These are phyloP conservation scores for Exophiala sp. DNA, from an alignment of 2,329 filamentous ascomycete genomes.

Conservation along the genomic window DNA sequence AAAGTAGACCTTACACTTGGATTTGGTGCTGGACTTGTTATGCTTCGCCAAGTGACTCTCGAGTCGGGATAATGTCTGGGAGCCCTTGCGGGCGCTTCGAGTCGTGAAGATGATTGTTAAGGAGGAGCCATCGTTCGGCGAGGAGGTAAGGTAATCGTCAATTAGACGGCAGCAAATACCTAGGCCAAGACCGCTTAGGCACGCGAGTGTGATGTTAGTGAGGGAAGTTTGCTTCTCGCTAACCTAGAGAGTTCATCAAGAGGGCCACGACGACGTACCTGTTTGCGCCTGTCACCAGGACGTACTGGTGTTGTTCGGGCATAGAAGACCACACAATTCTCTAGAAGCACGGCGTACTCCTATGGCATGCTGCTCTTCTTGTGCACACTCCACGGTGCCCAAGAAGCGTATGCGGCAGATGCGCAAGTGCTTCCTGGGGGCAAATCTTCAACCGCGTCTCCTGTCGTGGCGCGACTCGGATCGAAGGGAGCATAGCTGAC, in stretches of 20 bases:
- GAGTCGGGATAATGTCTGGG: conserved; percentile 62
- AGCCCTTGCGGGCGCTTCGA: conserved; percentile 66
- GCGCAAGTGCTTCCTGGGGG: too few relatives aligned
- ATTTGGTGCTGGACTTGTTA: conserved; percentile 37
- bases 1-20: conserved; percentile 44
- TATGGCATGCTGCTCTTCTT: background rate
- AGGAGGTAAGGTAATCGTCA: conserved; percentile 67
- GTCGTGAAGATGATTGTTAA: conserved; percentile 81
- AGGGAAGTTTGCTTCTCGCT: background rate
- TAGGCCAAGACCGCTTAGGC: conserved; percentile 71
- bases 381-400: background rate
- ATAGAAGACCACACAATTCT: background rate
- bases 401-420: too few relatives aligned
- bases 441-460: background rate
- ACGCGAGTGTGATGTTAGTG: conserved; percentile 30
- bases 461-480: background rate
- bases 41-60: conserved; percentile 54
- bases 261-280: conserved; percentile 56
- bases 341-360: background rate
- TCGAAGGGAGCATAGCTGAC: too few relatives aligned
- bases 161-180: conserved; percentile 78
- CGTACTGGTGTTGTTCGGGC: conserved; percentile 32
- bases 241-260: background rate
- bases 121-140: conserved; percentile 50
- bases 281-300: conserved; percentile 79